phyloP scores from a whole-genome alignment of 306 rosid species.

The Begonia fuchsioides region DNA sequence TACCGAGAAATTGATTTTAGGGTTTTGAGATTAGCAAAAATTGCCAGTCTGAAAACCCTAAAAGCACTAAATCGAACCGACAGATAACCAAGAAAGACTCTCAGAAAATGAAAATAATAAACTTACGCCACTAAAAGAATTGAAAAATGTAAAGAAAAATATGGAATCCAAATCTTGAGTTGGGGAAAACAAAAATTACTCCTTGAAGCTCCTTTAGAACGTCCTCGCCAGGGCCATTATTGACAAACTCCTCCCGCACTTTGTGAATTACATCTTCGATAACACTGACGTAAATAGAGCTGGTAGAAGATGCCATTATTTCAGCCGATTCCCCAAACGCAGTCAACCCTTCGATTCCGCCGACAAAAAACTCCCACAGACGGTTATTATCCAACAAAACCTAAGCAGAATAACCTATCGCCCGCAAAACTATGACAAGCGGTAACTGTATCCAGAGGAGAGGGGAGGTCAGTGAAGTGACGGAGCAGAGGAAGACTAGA shows the following conservation, averaged over 20 bases:
- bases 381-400: conserved; percentile 3
- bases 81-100: too few relatives aligned
- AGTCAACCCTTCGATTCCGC: conserved; percentile 9
- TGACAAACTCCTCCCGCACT: conserved; percentile 80
- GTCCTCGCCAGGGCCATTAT: conserved; percentile 79
- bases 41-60: too few relatives aligned
- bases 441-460: neutral
- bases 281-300: conserved; percentile 76
- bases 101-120: too few relatives aligned
- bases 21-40: too few relatives aligned
- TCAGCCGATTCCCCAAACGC: conserved; percentile 8
- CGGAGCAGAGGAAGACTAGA: conserved; percentile 4
- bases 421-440: conserved; percentile 4
- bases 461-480: conserved; percentile 11
- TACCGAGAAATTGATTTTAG: too few relatives aligned
- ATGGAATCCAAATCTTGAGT: neutral
- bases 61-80: too few relatives aligned
- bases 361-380: conserved; percentile 2
- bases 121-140: neutral
- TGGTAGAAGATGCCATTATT: conserved; percentile 55
- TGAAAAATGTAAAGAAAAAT: neutral
- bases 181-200: conserved; percentile 33
- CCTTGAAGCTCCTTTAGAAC: conserved; percentile 99
- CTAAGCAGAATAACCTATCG: conserved; percentile 10
- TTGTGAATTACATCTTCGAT: conserved; percentile 89